phyloP scores from a whole-genome alignment of 106 monocot genomes.

The Posidonia australis region DNA sequence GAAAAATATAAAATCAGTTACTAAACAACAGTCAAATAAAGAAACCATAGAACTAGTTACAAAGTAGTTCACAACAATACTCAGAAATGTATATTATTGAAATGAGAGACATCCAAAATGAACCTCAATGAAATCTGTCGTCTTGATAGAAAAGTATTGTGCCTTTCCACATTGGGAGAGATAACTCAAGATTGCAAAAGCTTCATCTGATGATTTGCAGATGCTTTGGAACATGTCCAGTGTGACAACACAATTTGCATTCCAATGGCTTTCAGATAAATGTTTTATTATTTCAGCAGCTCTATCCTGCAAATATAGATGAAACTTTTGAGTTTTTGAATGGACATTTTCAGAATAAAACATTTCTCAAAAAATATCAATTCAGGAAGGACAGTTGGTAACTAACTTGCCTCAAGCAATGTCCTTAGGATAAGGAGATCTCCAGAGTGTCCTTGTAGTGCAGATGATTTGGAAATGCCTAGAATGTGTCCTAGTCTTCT shows the following conservation, averaged over 20 bases:
- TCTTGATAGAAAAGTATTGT: slow-evolving; percentile 45
- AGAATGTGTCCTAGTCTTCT: slow-evolving; percentile 31
- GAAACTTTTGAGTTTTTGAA: background rate
- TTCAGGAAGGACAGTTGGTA: background rate
- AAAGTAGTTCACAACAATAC: too few relatives aligned
- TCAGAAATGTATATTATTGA: too few relatives aligned
- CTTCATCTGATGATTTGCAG: slow-evolving; percentile 44
- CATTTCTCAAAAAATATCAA: background rate
- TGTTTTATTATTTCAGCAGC: slow-evolving; percentile 34
- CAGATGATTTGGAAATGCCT: slow-evolving; percentile 19
- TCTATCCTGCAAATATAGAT: slow-evolving; percentile 46
- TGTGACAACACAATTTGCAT: slow-evolving; percentile 64
- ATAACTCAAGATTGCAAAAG: slow-evolving; percentile 46
- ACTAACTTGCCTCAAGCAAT: slow-evolving; percentile 48
- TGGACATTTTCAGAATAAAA: background rate
- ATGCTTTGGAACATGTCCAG: slow-evolving; percentile 48
- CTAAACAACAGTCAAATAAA: too few relatives aligned
- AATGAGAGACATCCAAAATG: background rate
- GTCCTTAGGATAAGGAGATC: slow-evolving; percentile 48
- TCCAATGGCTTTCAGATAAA: slow-evolving; percentile 60
- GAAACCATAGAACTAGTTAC: too few relatives aligned
- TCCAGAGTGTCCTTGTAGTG: slow-evolving; percentile 23
- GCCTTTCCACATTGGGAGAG: slow-evolving; percentile 56
- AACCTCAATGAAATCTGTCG: slow-evolving; percentile 64
- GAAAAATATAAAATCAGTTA: too few relatives aligned